These are phyloP conservation scores for Kodamaea leandrae DNA, from an alignment of 805 yeast species.

Conservation along the genomic window DNA sequence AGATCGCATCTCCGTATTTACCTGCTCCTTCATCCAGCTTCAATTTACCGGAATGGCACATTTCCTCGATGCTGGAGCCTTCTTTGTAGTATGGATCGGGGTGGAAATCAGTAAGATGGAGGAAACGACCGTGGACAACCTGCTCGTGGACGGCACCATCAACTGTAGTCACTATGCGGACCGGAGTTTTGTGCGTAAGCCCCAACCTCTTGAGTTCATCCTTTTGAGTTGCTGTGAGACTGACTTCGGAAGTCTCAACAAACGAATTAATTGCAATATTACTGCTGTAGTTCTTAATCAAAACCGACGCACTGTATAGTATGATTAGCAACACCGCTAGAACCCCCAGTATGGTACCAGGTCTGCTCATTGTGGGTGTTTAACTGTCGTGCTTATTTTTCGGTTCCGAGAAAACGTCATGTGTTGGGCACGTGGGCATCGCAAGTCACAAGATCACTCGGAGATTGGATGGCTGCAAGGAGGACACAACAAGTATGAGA, in stretches of 20 bases:
- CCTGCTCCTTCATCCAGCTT: constrained; percentile 42
- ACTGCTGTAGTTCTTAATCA: not conserved
- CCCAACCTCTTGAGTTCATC: constrained; percentile 22
- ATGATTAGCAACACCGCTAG: not conserved
- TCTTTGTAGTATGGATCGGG: constrained; percentile 68
- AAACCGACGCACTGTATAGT: not conserved
- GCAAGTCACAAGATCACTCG: not conserved
- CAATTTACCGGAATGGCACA: constrained; percentile 56
- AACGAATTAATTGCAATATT: not conserved
- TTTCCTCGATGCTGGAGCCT: constrained; percentile 45
- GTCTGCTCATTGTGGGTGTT: not conserved
- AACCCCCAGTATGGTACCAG: not conserved
- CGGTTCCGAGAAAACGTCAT: not conserved
- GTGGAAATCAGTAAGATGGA: constrained; percentile 85
- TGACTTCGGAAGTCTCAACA: constrained; percentile 1
- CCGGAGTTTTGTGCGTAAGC: constrained; percentile 33
- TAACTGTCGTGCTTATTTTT: not conserved
- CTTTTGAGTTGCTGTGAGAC: constrained; percentile 1
- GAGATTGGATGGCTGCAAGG: too few species aligned
- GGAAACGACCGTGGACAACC: constrained; percentile 66
- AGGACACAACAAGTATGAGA: too few species aligned
- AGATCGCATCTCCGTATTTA: constrained; percentile 68
- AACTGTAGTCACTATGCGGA: constrained; percentile 22
- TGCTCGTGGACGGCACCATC: constrained; percentile 18
- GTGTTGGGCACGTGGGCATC: not conserved